Conservation (phyloP, 2,329 filamentous ascomycete species). For the Magnaporthiopsis poae region DNA sequence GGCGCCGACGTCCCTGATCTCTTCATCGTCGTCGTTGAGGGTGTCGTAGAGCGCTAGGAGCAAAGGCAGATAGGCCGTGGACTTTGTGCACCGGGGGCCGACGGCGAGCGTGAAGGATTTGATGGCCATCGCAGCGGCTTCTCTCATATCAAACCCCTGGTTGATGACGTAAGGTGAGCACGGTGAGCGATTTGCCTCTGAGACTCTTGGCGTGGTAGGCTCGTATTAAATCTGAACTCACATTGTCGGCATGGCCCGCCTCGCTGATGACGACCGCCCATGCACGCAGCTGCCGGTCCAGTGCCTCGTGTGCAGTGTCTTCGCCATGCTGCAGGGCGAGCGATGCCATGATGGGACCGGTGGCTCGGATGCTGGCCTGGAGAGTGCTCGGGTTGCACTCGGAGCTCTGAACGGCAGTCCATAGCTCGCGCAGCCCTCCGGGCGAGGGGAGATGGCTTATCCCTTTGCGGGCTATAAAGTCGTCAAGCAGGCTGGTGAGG, state of each 20-base stretch:
- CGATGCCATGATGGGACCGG: slow-evolving; percentile 36
- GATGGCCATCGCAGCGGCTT: slow-evolving; percentile 49
- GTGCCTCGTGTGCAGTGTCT: slow-evolving; percentile 4
- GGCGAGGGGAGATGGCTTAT: slow-evolving; percentile 35
- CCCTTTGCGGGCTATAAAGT: slow-evolving; percentile 21
- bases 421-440: slow-evolving; percentile 32
- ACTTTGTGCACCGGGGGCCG: slow-evolving; percentile 16
- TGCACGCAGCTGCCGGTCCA: slow-evolving; percentile 14
- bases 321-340: slow-evolving; percentile 12
- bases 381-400: slow-evolving; percentile 38
- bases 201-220: no score
- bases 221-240: slow-evolving; percentile 19
- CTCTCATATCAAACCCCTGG: slow-evolving; percentile 55
- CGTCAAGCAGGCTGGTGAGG: slow-evolving; percentile 36
- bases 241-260: slow-evolving; percentile 39
- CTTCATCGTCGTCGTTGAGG: slow-evolving; percentile 84
- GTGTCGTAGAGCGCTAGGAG: slow-evolving; percentile 63
- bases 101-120: slow-evolving; percentile 33
- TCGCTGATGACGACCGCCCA: slow-evolving; percentile 44
- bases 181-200: slow-evolving; percentile 7
- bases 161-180: neutral
- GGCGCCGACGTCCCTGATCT: slow-evolving; percentile 61
- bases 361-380: slow-evolving; percentile 39
- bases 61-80: slow-evolving; percentile 37
- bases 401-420: slow-evolving; percentile 23